These are phyloP conservation scores for Ceratonia siliqua DNA, from an alignment of 306 rosid species.

Conservation along the genomic window DNA sequence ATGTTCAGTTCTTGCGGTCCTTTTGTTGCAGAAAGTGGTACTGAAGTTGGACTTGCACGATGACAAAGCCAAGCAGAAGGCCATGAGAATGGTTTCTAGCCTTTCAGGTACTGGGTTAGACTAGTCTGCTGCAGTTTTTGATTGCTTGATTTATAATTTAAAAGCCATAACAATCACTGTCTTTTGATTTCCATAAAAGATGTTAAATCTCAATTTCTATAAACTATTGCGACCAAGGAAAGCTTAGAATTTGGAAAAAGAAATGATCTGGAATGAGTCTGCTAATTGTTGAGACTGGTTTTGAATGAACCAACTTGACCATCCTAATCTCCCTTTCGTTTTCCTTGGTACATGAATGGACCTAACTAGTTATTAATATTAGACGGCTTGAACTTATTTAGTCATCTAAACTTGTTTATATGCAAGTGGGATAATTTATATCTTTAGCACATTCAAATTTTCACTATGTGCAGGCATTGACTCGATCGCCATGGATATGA, in stretches of 20 bases:
- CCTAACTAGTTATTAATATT: background rate
- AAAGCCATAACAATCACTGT: no score
- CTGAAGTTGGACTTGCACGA: constrained; percentile 73
- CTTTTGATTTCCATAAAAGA: background rate
- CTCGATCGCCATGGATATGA: constrained; percentile 84
- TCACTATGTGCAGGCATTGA: constrained; percentile 64
- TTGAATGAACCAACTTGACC: no score
- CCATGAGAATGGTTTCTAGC: constrained; percentile 64
- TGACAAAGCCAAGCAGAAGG: constrained; percentile 74
- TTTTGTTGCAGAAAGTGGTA: constrained; percentile 65
- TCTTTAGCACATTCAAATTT: no score
- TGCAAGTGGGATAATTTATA: background rate
- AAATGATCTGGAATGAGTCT: background rate
- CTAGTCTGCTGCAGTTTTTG: background rate
- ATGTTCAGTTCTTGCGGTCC: background rate
- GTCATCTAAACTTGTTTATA: background rate
- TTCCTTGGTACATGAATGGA: background rate
- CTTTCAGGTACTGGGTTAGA: constrained; percentile 49
- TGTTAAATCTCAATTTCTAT: background rate
- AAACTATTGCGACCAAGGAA: background rate
- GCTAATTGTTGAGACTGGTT: no score
- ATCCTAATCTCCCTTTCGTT: no score
- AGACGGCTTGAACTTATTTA: constrained; percentile 17
- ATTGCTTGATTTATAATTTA: background rate
- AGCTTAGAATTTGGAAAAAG: background rate